Evolutionary conservation across 805 yeast genomes (phyloP).

Genomic region (Clavispora asparagi): DNA sequence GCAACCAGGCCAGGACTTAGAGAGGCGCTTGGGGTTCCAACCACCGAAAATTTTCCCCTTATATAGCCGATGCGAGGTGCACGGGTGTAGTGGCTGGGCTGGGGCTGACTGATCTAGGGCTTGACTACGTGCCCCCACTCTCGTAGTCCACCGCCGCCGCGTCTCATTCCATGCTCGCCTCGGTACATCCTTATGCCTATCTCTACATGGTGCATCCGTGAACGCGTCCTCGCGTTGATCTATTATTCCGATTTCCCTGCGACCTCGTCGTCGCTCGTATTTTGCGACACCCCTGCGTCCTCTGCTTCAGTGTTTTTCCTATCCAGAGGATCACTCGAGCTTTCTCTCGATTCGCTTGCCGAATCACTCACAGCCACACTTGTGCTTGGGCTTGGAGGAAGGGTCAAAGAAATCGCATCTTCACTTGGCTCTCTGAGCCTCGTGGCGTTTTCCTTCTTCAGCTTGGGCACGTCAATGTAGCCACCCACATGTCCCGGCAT

Average conservation of each 20-base stretch:
- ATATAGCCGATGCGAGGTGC: slow-evolving; percentile 4
- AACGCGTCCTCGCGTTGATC: neutral
- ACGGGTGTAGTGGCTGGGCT: slow-evolving; percentile 5
- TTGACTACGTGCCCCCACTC: neutral
- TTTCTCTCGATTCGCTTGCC: neutral
- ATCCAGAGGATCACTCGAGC: neutral
- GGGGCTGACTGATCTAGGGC: neutral
- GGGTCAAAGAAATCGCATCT: neutral
- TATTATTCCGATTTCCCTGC: neutral
- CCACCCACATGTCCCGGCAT: slow-evolving; percentile 19
- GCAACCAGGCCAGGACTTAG: slow-evolving; percentile 12
- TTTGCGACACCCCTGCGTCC: neutral
- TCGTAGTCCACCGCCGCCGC: neutral
- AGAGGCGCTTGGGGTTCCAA: slow-evolving; percentile 3
- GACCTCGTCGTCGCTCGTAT: neutral
- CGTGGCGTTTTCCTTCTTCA: neutral
- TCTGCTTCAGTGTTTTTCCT: neutral
- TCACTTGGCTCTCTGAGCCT: neutral
- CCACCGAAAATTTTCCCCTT: neutral
- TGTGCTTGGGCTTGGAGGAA: neutral
- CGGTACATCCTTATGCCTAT: neutral
- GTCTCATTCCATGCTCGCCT: too few relatives aligned
- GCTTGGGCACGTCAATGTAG: slow-evolving; percentile 14
- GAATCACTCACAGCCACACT: neutral
- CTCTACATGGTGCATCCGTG: neutral